phyloP scores from a whole-genome alignment of 495 filamentous ascomycete species.

The Aspergillus diversus region DNA sequence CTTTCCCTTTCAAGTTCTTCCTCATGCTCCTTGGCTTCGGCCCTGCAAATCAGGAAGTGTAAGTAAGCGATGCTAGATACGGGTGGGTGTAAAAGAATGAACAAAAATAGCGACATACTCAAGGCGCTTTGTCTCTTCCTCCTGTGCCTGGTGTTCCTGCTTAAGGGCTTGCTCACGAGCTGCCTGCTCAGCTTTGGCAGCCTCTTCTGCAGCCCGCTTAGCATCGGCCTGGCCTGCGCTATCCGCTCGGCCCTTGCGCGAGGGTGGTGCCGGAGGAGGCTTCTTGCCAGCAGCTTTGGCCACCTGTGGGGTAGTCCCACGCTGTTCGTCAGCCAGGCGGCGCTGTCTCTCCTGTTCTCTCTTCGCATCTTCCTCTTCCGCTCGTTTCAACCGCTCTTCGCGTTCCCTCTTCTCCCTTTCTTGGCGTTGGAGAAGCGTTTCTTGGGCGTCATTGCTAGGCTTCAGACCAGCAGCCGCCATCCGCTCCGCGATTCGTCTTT shows the following conservation, averaged over 20 bases:
- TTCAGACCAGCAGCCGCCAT: slow-evolving; percentile 92
- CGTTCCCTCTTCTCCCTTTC: slow-evolving; percentile 88
- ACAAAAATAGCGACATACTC: slow-evolving; percentile 69
- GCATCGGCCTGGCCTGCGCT: slow-evolving; percentile 60
- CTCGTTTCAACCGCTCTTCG: slow-evolving; percentile 81
- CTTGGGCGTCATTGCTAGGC: slow-evolving; percentile 66
- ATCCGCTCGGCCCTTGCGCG: slow-evolving; percentile 71
- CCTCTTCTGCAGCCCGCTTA: slow-evolving; percentile 60
- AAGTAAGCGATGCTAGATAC: slow-evolving; percentile 12
- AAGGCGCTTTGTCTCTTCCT: slow-evolving; percentile 70
- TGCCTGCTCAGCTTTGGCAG: slow-evolving; percentile 53
- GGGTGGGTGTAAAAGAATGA: neutral
- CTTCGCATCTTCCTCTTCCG: slow-evolving; percentile 93
- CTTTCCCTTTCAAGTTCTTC: slow-evolving; percentile 78
- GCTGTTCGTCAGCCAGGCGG: slow-evolving; percentile 80
- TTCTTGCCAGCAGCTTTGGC: slow-evolving; percentile 68
- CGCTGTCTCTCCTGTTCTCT: slow-evolving; percentile 86
- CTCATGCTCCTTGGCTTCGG: slow-evolving; percentile 75
- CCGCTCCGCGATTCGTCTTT: slow-evolving; percentile 96
- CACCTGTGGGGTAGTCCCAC: slow-evolving; percentile 58
- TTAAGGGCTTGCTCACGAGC: slow-evolving; percentile 61
- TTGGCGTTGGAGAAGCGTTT: slow-evolving; percentile 79
- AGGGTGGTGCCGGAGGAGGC: slow-evolving; percentile 82
- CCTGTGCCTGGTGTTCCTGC: slow-evolving; percentile 78
- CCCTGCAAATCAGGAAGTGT: slow-evolving; percentile 56